Percentiles rank a stretch among this genome's conserved stretches.
Conservation (phyloP, 306 rosid species). For the Cucurbita moschata region DNA sequence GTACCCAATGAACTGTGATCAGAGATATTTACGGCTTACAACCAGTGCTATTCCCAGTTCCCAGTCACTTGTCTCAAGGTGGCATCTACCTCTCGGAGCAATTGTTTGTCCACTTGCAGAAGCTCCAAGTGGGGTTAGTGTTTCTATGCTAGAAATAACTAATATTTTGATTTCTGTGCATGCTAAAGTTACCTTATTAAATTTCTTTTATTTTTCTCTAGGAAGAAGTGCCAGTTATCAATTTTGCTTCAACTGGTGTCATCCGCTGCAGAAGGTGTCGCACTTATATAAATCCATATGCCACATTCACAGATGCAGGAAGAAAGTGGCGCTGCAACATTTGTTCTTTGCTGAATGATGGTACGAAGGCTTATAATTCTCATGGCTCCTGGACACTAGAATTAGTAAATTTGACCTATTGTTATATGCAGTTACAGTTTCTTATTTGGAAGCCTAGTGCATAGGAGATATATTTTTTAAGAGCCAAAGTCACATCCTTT, state of each 20-base stretch:
- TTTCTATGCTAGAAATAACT: conserved; percentile 15
- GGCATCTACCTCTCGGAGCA: conserved; percentile 98
- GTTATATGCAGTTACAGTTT: neutral
- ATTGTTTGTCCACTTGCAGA: conserved; percentile 97
- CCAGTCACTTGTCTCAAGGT: conserved; percentile 88
- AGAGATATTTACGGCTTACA: conserved; percentile 70
- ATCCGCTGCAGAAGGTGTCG: conserved; percentile 99
- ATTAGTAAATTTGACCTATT: neutral
- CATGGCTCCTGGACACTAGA: neutral
- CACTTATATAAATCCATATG: conserved; percentile 80
- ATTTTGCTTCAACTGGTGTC: conserved; percentile 64
- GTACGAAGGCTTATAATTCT: conserved; percentile 23
- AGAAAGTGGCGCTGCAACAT: conserved; percentile 95
- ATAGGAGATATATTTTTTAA: neutral
- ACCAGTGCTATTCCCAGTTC: conserved; percentile 82
- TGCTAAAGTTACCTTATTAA: conserved; percentile 6
- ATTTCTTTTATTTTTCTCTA: conserved; percentile 17
- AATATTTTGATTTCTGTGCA: neutral
- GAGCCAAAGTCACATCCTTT: neutral
- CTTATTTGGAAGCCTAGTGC: neutral
- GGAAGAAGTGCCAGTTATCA: conserved; percentile 93
- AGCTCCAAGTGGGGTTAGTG: conserved; percentile 74
- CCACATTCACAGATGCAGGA: conserved; percentile 88
- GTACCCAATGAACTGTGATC: conserved; percentile 62
- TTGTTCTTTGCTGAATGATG: conserved; percentile 85